Base-by-base conservation (phyloP, 208 protist genomes). In the Wallacemonas sp. region DNA sequence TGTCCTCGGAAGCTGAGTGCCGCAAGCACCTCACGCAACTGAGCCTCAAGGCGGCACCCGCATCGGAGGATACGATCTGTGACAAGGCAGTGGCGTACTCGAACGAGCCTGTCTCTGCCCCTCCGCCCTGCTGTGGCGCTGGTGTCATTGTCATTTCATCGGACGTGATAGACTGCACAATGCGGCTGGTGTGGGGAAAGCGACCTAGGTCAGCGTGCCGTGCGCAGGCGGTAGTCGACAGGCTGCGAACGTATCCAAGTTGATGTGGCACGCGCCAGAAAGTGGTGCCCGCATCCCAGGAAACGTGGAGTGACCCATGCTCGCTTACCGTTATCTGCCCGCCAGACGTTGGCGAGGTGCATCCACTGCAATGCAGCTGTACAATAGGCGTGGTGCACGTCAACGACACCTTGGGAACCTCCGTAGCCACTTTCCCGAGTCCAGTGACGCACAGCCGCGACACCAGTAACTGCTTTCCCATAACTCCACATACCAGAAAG, bases 191-290 rank as follows among this genome's bases (percentile, higher is more conserved):
- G 4, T 6, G 0, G 17, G 55, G 55, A 66, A 71, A 71, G 15
- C 33, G 37, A 32, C 76, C 73, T 41, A 70, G 63, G n/a, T 71
- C 63, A 27, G 38, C 44, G 22, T 52, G 50, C 6, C 83, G 72
- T 37, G 76, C 17, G 8, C 53, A 53, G 2, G 66, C 45, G 26
- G 83, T 21, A 12, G 68, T n/a, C 17, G 71, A 63, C 27, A 86
- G 13, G 44, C 53, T 67, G 42, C 86, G 85, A 41, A 95, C 62
- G 22, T 69, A 38, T 21, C 89, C 89, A 13, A 95, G 57, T 17
- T 71, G 38, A 58, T 95, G 89, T 1, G 67, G 79, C 48, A 95
- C 71, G 12, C 58, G 50, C 21, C 91, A 3, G 67, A 92, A 92
- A 2, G 69, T 64, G 8, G 21, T 27, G 8, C 78, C 86, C 32